Base-by-base conservation (phyloP, 2,329 filamentous ascomycete genomes). In the Apiospora kogelbergensis region DNA sequence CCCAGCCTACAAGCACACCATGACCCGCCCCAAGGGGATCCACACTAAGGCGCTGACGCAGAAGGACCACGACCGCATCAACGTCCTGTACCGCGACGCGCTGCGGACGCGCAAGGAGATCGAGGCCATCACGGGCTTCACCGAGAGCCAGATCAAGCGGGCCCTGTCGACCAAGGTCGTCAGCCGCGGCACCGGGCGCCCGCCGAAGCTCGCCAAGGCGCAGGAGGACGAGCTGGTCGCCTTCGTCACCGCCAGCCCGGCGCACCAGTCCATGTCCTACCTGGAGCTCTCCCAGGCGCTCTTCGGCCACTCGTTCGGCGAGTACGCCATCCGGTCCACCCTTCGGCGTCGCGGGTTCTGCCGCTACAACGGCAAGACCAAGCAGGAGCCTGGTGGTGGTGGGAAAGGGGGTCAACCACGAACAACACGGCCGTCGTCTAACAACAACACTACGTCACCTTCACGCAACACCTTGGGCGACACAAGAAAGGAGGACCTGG, bases 41-140 rank as follows among this genome's bases (percentile, higher is more conserved):
- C 74, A 76, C 66, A 76, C 74, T 22, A 77, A 76, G 63, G 75
- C 76, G 63, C 71, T 77, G 41, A 76, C 74, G 5, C 74, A 75
- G 69, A 67, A 72, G 2, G 74, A 77, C 42, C 73, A 75, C 63
- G 76, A 76, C 68, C 68, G 75, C 22, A 72, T 76, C 33, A 75
- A 75, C 66, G 76, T 73, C 15, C 71, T 77, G n/a, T 76, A 77
- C 66, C 76, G 73, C 64, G 75, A 76, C 67, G 75, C 75, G 40
- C 64, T 65, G 45, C 46, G 76, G 63, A 72, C 72, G 33, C 73
- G 74, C 65, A 71, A 68, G 42, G 74, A 73, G 67, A 76, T 77
- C 46, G 67, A 71, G 40, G 71, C 75, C 68, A 71, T 77, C 68
- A 77, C 76, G 11, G 74, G 74, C 60, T 77, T 76, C 67, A 74